Base-by-base conservation (phyloP, 2,329 filamentous ascomycete genomes). In the Paecilomyces variotii region DNA sequence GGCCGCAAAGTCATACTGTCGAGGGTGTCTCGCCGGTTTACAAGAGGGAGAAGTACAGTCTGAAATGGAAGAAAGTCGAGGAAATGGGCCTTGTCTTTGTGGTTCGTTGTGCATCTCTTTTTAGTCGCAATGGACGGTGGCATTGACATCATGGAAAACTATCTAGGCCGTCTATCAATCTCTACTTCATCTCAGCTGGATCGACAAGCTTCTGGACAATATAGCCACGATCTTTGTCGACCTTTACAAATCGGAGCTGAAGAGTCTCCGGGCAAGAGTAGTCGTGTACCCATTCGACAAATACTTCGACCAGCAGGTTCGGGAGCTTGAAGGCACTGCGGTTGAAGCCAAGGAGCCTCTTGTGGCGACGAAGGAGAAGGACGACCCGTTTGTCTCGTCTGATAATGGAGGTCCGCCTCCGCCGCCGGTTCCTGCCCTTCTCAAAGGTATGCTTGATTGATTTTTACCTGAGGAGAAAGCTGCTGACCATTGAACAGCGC, bases 11-110 rank as follows among this genome's bases (percentile, higher is more conserved):
- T 55, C 80, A 82, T 56, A 79, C 84, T 57, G 80, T 85, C 56
- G 84, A 85, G 64, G 83, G 86, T 61, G 76, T 80, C 55, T 84
- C 86, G 5, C 84, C 89, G 14, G 82, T 87, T 0, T 99, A 94
- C 78, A 90, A 85, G 75, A 89, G 90, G 69, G 94, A 97, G 67
- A 91, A 95, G 65, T 95, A 97, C 72, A 97, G 91, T 0, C 74
- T 99, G 65, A 95, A 94, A 78, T 99, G 93, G 90, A 91, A 91
- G 3, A 85, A 89, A 35, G 88, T 88, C 57, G 97, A 97, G 77
- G 94, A 99, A 71, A 79, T 97, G 56, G 91, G 92, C 49, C 78
- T 99, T 64, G 95, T 99, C 64, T 99, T 99, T 75, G 93, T 97
- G 69, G 91, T 95, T 79, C 62, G 85, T 73, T 52, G 25, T 28